Evolutionary conservation across 805 yeast species (phyloP).

Genomic region (Myxozyma melibiosi): DNA sequence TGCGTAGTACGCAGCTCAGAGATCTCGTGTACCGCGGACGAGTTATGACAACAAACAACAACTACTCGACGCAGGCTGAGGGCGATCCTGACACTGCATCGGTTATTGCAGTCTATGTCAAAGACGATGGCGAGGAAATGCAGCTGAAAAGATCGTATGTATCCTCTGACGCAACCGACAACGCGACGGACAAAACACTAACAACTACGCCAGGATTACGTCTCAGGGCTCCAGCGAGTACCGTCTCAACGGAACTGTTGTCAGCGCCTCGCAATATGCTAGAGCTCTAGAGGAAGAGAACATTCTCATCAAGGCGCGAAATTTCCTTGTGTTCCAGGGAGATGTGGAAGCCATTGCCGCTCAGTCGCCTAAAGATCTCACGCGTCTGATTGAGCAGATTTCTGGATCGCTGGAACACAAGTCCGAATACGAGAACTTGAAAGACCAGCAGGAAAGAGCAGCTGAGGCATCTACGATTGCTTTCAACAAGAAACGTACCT

Average conservation of each 20-base stretch:
- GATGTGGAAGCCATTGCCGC: slow-evolving; percentile 93
- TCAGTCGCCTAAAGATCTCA: slow-evolving; percentile 75
- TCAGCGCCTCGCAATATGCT: slow-evolving; percentile 66
- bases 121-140: slow-evolving; percentile 56
- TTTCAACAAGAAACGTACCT: slow-evolving; percentile 67
- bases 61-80: slow-evolving; percentile 34
- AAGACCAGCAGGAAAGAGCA: slow-evolving; percentile 66
- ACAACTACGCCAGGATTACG: slow-evolving; percentile 36
- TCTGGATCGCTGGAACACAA: slow-evolving; percentile 76
- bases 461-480: slow-evolving; percentile 64
- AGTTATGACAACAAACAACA: slow-evolving; percentile 39
- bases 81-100: slow-evolving; percentile 53
- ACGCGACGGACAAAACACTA: not conserved
- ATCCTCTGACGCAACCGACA: not conserved
- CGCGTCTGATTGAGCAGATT: slow-evolving; percentile 74
- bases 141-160: slow-evolving; percentile 59
- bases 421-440: slow-evolving; percentile 64
- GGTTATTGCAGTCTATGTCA: slow-evolving; percentile 76
- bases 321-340: slow-evolving; percentile 94
- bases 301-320: slow-evolving; percentile 83
- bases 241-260: slow-evolving; percentile 60
- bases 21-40: slow-evolving; percentile 84
- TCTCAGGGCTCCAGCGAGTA: slow-evolving; percentile 66
- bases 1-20: slow-evolving; percentile 70
- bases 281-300: slow-evolving; percentile 71